These are phyloP conservation scores for Hypoxylon fuscum DNA, from an alignment of 495 filamentous ascomycete genomes.

Conservation along the genomic window DNA sequence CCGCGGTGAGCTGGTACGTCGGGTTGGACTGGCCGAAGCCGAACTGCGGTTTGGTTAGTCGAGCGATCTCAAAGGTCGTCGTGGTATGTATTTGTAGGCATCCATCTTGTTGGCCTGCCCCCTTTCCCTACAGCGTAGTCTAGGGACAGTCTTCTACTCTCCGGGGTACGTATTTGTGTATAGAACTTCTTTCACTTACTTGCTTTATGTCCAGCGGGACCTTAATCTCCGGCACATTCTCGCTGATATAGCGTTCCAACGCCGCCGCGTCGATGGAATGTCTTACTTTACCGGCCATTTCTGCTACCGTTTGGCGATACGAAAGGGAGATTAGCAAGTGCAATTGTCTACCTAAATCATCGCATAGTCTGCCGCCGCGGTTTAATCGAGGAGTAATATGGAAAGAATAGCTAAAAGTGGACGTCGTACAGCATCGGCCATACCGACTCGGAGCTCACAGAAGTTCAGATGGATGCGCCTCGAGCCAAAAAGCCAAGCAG, in stretches of 20 bases:
- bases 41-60: constrained; percentile 67
- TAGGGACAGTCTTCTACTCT: no score
- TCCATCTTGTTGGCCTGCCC: no score
- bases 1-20: constrained; percentile 85
- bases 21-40: constrained; percentile 98
- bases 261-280: constrained; percentile 84
- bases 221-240: constrained; percentile 80
- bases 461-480: no score
- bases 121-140: no score
- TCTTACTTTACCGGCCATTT: constrained; percentile 87
- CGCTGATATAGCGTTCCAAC: constrained; percentile 78
- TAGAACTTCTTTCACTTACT: constrained; percentile 58
- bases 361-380: no score
- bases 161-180: no score
- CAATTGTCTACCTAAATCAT: neutral
- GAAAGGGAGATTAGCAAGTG: no score
- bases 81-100: no score
- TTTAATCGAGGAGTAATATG: no score
- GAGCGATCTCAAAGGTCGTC: neutral
- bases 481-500: neutral
- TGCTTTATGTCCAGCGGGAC: constrained; percentile 87
- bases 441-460: no score
- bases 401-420: no score
- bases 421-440: no score
- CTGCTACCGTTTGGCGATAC: neutral